phyloP scores from a whole-genome alignment of 345 rosid genomes.

The Ceriops zippeliana region DNA sequence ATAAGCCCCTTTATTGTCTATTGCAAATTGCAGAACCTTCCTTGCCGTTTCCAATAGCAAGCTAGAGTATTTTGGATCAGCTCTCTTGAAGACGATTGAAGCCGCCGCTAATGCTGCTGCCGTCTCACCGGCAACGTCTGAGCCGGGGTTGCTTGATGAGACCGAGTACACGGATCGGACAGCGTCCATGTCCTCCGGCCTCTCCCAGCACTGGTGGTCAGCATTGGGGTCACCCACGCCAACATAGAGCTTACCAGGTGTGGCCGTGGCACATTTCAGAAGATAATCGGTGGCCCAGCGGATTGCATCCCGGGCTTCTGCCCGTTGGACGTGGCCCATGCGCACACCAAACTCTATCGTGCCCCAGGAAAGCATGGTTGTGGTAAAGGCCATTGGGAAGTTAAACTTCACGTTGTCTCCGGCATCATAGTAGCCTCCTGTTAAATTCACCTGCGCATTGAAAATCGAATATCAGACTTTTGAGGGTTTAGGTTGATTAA shows the following conservation, averaged over 20 bases:
- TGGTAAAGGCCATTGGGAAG: conserved; percentile 90
- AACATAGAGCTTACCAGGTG: conserved; percentile 74
- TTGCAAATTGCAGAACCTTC: conserved; percentile 68
- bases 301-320: conserved; percentile 52
- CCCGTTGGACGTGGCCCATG: conserved; percentile 53
- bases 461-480: too few species aligned
- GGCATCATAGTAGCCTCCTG: conserved; percentile 92
- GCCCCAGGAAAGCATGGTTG: conserved; percentile 92
- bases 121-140: conserved; percentile 85
- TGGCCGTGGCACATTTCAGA: conserved; percentile 70
- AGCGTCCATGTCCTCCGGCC: conserved; percentile 96
- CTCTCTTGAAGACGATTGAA: conserved; percentile 73
- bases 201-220: conserved; percentile 92
- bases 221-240: conserved; percentile 87
- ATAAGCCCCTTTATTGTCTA: conserved; percentile 70
- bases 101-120: conserved; percentile 90
- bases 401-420: conserved; percentile 92
- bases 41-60: conserved; percentile 55
- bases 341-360: conserved; percentile 67
- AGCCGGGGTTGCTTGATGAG: conserved; percentile 72
- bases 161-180: conserved; percentile 63
- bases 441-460: conserved; percentile 61
- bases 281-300: conserved; percentile 88
- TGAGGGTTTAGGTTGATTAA: too few species aligned
- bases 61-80: conserved; percentile 47